Evolutionary conservation across 257 asterid genomes (phyloP).

Genomic region (Parsonsia alboflavescens): DNA sequence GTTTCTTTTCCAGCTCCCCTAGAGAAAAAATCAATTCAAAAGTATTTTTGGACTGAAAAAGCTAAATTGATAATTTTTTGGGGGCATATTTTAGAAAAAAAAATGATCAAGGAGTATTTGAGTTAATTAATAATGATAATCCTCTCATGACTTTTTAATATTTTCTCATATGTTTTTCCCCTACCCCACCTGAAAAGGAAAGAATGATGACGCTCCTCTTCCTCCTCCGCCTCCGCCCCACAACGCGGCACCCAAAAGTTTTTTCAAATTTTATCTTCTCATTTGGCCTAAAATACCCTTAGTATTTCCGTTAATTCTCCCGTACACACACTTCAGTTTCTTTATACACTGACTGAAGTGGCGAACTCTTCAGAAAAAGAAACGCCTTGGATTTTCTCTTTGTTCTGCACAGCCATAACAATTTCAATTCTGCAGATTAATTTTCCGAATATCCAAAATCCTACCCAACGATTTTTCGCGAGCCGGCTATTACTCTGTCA

Average conservation of each 20-base stretch:
- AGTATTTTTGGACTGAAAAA: neutral
- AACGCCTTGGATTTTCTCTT: neutral
- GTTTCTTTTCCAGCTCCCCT: no score
- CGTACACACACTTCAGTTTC: neutral
- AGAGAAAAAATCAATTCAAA: neutral
- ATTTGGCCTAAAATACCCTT: conserved; percentile 38
- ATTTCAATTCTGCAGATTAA: conserved; percentile 4
- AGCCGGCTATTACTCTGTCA: conserved; percentile 24
- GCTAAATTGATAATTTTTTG: neutral
- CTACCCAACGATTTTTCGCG: neutral
- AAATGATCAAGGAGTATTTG: neutral
- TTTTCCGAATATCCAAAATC: neutral
- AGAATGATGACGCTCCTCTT: conserved; percentile 31
- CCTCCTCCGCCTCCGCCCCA: conserved; percentile 11
- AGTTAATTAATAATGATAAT: neutral
- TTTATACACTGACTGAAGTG: neutral
- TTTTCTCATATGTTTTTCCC: neutral
- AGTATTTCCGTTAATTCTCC: conserved; percentile 1
- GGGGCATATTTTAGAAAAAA: neutral
- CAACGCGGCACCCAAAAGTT: conserved; percentile 47
- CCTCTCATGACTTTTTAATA: neutral
- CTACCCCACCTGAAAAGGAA: neutral
- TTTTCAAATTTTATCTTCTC: conserved; percentile 28
- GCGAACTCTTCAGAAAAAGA: neutral
- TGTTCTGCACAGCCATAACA: neutral